These are phyloP conservation scores for Leptomonas seymouri DNA, from an alignment of 208 protist genomes.

Conservation along the genomic window DNA sequence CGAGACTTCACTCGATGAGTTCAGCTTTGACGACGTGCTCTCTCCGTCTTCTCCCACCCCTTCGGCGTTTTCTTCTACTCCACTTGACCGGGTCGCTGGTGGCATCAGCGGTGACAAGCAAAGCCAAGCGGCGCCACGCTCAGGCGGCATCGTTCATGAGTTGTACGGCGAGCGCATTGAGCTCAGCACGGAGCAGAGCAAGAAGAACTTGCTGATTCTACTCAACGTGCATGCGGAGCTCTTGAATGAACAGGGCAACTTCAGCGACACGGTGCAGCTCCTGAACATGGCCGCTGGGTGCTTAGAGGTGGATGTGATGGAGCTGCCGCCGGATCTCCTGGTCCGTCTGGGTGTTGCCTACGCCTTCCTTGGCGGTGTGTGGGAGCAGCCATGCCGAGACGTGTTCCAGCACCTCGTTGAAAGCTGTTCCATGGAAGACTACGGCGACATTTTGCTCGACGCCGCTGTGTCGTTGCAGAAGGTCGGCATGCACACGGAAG, in stretches of 20 bases:
- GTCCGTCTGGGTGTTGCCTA: constrained; percentile 83
- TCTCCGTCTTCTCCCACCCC: constrained; percentile 5
- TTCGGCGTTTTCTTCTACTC: neutral
- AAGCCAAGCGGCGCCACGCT: neutral
- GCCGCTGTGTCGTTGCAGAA: constrained; percentile 75
- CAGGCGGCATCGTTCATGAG: constrained; percentile 23
- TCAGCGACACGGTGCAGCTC: constrained; percentile 72
- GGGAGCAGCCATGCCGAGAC: constrained; percentile 65
- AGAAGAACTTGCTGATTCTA: constrained; percentile 84
- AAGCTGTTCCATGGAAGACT: constrained; percentile 82
- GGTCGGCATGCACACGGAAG: constrained; percentile 70
- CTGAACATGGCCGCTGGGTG: constrained; percentile 70
- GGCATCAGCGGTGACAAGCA: neutral
- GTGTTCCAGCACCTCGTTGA: constrained; percentile 82
- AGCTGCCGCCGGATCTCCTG: constrained; percentile 85
- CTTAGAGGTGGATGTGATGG: constrained; percentile 65
- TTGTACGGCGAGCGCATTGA: constrained; percentile 64
- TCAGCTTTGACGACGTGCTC: constrained; percentile 28
- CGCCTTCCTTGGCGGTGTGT: constrained; percentile 64
- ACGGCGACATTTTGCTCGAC: constrained; percentile 85
- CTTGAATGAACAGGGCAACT: constrained; percentile 83
- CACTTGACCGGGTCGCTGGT: neutral
- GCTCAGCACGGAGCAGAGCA: constrained; percentile 43
- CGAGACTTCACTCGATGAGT: constrained; percentile 18
- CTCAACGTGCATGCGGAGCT: constrained; percentile 90